These are phyloP conservation scores for Globisporangium lucens DNA, from an alignment of 352 stramenopile genomes.

Conservation along the genomic window DNA sequence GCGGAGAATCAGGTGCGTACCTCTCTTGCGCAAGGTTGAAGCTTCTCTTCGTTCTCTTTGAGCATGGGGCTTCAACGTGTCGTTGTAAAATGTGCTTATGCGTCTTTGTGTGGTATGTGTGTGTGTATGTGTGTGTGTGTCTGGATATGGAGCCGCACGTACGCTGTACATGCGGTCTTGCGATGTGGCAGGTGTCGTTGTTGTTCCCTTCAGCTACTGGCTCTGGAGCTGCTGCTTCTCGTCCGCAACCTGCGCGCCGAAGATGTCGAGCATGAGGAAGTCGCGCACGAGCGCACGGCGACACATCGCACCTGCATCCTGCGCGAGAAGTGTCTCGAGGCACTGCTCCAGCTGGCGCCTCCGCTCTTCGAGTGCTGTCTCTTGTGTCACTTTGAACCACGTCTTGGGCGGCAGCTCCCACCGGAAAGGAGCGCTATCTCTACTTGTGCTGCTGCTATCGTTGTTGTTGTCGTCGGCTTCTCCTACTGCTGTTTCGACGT, in stretches of 20 bases:
- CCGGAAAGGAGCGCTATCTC: conserved; percentile 21
- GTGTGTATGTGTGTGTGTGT: neutral
- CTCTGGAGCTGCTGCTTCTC: conserved; percentile 36
- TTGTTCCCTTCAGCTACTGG: conserved; percentile 10
- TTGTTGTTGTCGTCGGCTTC: conserved; percentile 4
- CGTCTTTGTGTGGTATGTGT: neutral
- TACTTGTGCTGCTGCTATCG: conserved; percentile 5
- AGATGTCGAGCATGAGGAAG: conserved; percentile 83
- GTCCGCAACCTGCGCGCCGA: conserved; percentile 64
- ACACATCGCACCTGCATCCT: conserved; percentile 39
- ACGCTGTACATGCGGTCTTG: neutral
- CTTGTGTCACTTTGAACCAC: conserved; percentile 73
- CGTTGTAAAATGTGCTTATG: conserved; percentile 4
- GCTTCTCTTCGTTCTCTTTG: too few species aligned
- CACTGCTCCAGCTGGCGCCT: conserved; percentile 51
- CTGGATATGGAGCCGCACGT: neutral
- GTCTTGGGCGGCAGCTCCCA: conserved; percentile 78
- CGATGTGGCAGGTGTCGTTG: neutral
- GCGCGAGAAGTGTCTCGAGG: conserved; percentile 43
- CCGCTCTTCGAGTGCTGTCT: conserved; percentile 55
- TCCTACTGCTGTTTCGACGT: neutral
- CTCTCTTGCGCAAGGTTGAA: neutral
- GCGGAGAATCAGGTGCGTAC: neutral
- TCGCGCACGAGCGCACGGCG: conserved; percentile 53
- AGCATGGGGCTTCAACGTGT: neutral